phyloP scores from a whole-genome alignment of 768 basidiomycete genomes.

The Leccinellum albellum region DNA sequence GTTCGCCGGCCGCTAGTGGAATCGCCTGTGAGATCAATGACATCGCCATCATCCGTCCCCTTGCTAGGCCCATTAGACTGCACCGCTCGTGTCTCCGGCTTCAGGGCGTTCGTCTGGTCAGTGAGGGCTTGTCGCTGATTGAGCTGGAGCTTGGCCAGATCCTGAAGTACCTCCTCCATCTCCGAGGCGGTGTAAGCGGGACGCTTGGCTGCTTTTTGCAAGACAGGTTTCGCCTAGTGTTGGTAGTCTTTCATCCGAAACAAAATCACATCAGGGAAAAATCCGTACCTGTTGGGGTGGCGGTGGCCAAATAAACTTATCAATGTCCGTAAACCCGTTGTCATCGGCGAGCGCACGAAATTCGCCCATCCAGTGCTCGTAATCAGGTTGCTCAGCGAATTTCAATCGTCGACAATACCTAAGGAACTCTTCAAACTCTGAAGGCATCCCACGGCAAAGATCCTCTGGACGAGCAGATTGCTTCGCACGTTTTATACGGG shows the following conservation, averaged over 20 bases:
- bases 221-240: constrained; percentile 31
- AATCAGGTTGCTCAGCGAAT: constrained; percentile 69
- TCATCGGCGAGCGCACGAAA: constrained; percentile 61
- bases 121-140: constrained; percentile 48
- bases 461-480: constrained; percentile 56
- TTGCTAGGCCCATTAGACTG: constrained; percentile 32
- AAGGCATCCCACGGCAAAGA: constrained; percentile 64
- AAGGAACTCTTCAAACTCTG: constrained; percentile 73
- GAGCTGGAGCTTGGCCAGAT: constrained; percentile 57
- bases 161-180: constrained; percentile 55
- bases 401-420: constrained; percentile 65
- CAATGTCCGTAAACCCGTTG: constrained; percentile 52
- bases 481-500: constrained; percentile 63
- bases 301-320: constrained; percentile 73
- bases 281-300: constrained; percentile 35
- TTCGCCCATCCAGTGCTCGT: constrained; percentile 58
- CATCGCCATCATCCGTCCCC: constrained; percentile 21
- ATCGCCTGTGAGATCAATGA: constrained; percentile 45
- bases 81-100: constrained; percentile 30
- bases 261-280: background rate
- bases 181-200: constrained; percentile 35
- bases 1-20: constrained; percentile 32
- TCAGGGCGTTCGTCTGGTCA: constrained; percentile 44
- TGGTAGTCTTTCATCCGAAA: background rate
- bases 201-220: constrained; percentile 13